A percentile compares a stretch with the other conserved stretches of the same genome.
Conservation (phyloP, 75 land plant species). For the Sequoia sempervirens region DNA sequence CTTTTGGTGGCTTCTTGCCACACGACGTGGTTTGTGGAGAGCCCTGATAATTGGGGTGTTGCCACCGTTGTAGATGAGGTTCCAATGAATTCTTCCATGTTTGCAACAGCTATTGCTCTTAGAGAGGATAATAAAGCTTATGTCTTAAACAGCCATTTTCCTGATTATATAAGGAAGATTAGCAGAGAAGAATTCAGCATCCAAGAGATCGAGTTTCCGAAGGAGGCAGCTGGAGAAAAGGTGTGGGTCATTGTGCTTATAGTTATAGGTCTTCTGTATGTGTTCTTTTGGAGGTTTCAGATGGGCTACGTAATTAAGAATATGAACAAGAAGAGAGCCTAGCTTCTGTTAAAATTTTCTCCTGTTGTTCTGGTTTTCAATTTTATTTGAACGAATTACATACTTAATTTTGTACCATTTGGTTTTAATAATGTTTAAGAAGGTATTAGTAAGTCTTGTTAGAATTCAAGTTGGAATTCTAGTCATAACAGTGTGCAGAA, state of each 20-base stretch:
- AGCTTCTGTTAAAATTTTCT: neutral
- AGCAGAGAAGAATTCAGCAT: constrained; percentile 41
- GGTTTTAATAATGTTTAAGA: no score
- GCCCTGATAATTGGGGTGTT: constrained; percentile 61
- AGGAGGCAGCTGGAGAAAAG: constrained; percentile 36
- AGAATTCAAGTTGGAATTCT: no score
- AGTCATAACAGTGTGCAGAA: neutral
- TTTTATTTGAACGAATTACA: neutral
- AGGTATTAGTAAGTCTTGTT: no score
- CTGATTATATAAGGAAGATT: constrained; percentile 15
- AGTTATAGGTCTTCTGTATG: constrained; percentile 51
- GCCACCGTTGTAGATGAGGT: constrained; percentile 52
- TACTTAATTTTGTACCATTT: neutral
- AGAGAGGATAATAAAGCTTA: constrained; percentile 52
- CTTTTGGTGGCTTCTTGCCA: constrained; percentile 49
- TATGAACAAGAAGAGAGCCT: constrained; percentile 51
- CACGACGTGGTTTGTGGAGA: constrained; percentile 48
- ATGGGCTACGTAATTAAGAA: constrained; percentile 45
- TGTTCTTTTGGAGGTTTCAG: constrained; percentile 78
- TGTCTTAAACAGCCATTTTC: constrained; percentile 38
- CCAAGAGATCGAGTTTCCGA: constrained; percentile 54
- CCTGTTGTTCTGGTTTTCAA: neutral
- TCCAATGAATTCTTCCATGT: constrained; percentile 33
- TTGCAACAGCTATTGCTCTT: constrained; percentile 38
- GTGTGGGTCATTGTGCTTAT: constrained; percentile 56